These are phyloP conservation scores for Domatiomyces globalis DNA, from an alignment of 2,329 filamentous ascomycete genomes.

Conservation along the genomic window DNA sequence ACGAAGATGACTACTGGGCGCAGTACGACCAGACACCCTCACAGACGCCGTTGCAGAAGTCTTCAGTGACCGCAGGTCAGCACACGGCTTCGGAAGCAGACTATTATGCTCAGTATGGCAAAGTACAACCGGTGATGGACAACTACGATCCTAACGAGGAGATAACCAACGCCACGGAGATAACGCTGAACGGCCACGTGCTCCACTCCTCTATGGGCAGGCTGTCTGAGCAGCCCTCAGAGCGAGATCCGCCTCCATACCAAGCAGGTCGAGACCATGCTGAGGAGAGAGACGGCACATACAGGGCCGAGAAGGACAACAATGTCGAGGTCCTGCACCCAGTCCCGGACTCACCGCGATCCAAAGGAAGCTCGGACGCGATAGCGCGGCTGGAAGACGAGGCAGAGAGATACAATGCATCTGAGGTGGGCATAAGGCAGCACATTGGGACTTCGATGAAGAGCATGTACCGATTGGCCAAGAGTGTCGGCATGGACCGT, in stretches of 20 bases:
- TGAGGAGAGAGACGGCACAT: constrained; percentile 1
- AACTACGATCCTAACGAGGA: constrained; percentile 47
- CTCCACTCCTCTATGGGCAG: constrained; percentile 26
- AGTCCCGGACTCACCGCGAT: constrained; percentile 30
- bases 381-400: constrained; percentile 42
- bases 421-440: constrained; percentile 47
- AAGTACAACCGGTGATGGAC: constrained; percentile 52
- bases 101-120: constrained; percentile 48
- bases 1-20: constrained; percentile 52
- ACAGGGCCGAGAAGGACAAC: constrained; percentile 13
- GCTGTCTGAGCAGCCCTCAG: constrained; percentile 22
- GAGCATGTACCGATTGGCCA: constrained; percentile 47
- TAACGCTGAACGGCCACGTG: constrained; percentile 41
- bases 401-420: constrained; percentile 38
- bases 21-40: constrained; percentile 46
- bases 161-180: constrained; percentile 32
- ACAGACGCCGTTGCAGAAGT: constrained; percentile 33
- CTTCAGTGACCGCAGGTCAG: constrained; percentile 22
- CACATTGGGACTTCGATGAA: constrained; percentile 51
- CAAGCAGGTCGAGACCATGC: constrained; percentile 1
- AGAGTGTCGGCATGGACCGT: constrained; percentile 42
- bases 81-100: constrained; percentile 37
- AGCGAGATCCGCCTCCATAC: constrained; percentile 16
- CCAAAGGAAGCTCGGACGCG: constrained; percentile 30
- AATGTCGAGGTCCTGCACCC: constrained; percentile 28